Base-by-base conservation (phyloP, 2,329 filamentous ascomycete genomes). In the Xylaria sp. region DNA sequence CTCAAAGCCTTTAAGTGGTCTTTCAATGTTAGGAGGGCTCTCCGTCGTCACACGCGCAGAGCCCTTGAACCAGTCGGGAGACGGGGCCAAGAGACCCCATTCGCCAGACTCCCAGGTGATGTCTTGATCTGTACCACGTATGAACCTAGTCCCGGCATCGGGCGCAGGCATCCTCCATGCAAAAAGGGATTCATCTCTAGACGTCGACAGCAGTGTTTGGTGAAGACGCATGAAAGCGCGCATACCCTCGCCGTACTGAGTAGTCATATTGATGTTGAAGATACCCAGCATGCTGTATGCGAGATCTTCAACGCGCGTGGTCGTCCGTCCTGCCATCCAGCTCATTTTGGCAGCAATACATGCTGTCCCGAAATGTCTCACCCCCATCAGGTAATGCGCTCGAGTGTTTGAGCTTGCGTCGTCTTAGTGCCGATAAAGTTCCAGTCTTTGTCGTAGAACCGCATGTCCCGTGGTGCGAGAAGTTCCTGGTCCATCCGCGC, bases 241-340 rank as follows among this genome's bases (percentile, higher is more conserved):
- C 6, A 17, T 22, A 39, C 75, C 74, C 57, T 77, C 76, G 15
- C 76, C 74, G 45, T 77, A 77, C 0, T 73, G 68, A 10, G 74
- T 60, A 3, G 73, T 68, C 73, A 78, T 77, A 29, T 71, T 75
- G 39, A 77, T 69, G 38, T 70, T 67, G 45, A 78, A 77, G 17
- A 78, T 60, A 1, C 76, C 76, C 10, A 77, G 57, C 49, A 77
- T 65, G 38, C 72, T 74, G 49, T 77, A 77, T 0, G 75, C 75
- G 25, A 70, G 56, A 61, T 78, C 74, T 58, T 76, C 70, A 39
- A 44, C 6, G 2, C 71, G 64, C 1, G 68, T 74, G 1, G 72
- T 76, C 57, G 66, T 38, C 20, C 76, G 65, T 2, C 62, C 59
- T 2, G 75, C 68, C 11, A 74, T 71, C 76, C 75, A 77, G 4